phyloP scores from a whole-genome alignment of 169 alveolate genomes.

The Blepharisma undulans region DNA sequence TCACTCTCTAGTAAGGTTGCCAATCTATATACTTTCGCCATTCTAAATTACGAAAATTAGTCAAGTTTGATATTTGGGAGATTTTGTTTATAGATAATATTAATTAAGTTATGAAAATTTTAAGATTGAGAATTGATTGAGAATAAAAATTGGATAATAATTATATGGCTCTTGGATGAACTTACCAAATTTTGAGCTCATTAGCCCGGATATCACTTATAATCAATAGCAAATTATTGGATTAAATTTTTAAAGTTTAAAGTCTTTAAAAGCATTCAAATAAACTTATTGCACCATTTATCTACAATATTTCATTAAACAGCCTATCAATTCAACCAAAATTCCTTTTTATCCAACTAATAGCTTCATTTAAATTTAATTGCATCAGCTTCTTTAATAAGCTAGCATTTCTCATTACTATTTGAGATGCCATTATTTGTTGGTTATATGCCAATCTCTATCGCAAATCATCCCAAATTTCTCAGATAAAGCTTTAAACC shows the following conservation, averaged over 20 bases:
- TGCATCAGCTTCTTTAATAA: neutral
- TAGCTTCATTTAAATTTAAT: neutral
- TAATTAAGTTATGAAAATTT: neutral
- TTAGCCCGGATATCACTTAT: too few species aligned
- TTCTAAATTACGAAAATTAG: neutral
- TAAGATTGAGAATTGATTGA: neutral
- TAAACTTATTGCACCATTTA: too few species aligned
- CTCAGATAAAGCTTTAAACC: neutral
- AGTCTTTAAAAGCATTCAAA: too few species aligned
- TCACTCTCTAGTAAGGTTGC: neutral
- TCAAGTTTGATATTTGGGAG: neutral
- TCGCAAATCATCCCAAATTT: neutral
- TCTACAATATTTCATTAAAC: too few species aligned
- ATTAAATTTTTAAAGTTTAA: too few species aligned
- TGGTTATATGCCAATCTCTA: neutral
- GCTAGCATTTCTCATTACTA: neutral
- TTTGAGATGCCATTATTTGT: neutral
- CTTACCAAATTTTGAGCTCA: too few species aligned
- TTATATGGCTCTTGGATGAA: too few species aligned
- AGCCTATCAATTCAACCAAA: neutral
- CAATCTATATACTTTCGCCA: slow-evolving; percentile 39
- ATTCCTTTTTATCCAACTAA: neutral
- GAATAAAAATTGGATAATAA: neutral
- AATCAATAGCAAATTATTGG: too few species aligned
- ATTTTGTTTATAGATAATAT: neutral